Base-by-base conservation (phyloP, 805 yeast genomes). In the Saccharomyces paradoxus region DNA sequence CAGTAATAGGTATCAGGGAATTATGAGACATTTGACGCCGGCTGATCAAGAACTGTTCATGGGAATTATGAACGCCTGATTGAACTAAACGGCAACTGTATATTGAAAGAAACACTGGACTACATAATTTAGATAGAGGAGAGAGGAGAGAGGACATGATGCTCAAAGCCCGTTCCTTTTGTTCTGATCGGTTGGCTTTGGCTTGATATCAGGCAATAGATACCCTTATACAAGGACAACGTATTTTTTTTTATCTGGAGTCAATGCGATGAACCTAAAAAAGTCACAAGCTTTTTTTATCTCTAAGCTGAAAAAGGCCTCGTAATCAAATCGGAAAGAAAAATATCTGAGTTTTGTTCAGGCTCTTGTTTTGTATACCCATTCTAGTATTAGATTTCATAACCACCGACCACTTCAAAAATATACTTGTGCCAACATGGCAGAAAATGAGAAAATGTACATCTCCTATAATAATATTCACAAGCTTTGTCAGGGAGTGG, bases 391-490 rank as follows among this genome's bases (percentile, higher is more conserved):
- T 17, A 17, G 17, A 17, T 9, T 17, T 37, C 24, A 17, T 37
- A 37, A 37, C 10, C 13, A 29, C 3, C 2, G 31, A 29, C 1
- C 44, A 37, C 8, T 17, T 37, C 24, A 37, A 37, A n/a, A 7
- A 8, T n/a, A 17, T 17, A 37, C 9, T 17, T 17, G 24, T 10
- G 5, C 17, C 12, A 60, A 51, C 21, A 72, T 71, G 76, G 59
- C 69, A 5, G 66, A 56, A 24, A 58, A 62, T 21, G 77, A 78
- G 41, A 81, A 80, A 64, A 63, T 76, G 50, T 86, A 81, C 71
- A 82, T 88, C 60, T 83, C 91, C 22, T 88, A 88, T 78, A 85
- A 88, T 74, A 78, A 83, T 65, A 82, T 89, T 56, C 96, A 88
- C 76, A 88, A 88, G 74, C 77, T 86, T 56, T 89, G 96, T 69